Conservation (phyloP, 192 early-diverging fungal genomes). For the Mortierella claussenii region DNA sequence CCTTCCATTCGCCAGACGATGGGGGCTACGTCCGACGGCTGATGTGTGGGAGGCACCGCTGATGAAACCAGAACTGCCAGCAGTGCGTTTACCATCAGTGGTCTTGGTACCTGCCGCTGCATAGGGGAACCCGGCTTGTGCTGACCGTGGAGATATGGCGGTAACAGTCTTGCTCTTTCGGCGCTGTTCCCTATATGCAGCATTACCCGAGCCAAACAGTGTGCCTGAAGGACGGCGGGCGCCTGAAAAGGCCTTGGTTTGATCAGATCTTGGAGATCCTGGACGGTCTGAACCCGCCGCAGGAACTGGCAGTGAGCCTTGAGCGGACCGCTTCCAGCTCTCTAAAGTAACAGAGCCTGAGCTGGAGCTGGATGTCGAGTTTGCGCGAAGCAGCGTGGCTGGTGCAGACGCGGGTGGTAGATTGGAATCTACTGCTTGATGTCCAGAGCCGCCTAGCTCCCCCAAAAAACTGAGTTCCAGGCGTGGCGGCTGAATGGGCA, state of each 20-base stretch:
- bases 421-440: background rate
- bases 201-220: constrained; percentile 35
- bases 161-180: constrained; percentile 27
- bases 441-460: background rate
- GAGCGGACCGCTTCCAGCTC: constrained; percentile 26
- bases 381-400: background rate
- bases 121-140: background rate
- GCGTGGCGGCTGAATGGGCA: constrained; percentile 47
- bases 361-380: constrained; percentile 14
- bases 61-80: constrained; percentile 1
- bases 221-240: constrained; percentile 33
- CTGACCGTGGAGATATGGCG: constrained; percentile 13
- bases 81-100: constrained; percentile 45
- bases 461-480: constrained; percentile 52
- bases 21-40: constrained; percentile 6
- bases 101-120: constrained; percentile 12
- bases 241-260: constrained; percentile 19
- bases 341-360: constrained; percentile 18
- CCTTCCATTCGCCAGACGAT: constrained; percentile 16
- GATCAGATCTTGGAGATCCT: constrained; percentile 2
- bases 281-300: background rate
- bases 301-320: constrained; percentile 23
- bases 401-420: constrained; percentile 31
- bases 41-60: too few species aligned
- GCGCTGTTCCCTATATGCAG: constrained; percentile 43